Evolutionary conservation across 83 land plant genomes (phyloP).

Genomic region (Thuja plicata): DNA sequence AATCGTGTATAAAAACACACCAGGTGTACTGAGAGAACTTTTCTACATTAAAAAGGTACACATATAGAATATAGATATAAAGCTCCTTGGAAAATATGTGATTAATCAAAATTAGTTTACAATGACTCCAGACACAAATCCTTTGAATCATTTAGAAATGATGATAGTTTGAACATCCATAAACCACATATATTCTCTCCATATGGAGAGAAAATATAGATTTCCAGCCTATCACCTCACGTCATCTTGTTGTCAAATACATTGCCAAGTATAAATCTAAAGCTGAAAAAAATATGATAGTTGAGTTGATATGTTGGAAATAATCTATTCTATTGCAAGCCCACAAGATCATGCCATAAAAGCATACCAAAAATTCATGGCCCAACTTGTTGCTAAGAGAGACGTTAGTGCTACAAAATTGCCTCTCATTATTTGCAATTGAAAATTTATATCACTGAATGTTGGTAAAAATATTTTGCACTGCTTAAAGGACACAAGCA

Average conservation of each 20-base stretch:
- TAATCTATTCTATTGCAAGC: accelerated
- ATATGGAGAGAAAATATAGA: not conserved
- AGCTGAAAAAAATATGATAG: not conserved
- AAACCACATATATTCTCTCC: not conserved
- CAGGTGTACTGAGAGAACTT: too few species aligned
- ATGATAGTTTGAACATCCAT: not conserved
- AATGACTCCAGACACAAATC: not conserved
- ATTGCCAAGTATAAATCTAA: not conserved
- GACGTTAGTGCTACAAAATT: too few species aligned
- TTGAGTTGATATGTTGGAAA: not conserved
- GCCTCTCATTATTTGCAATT: too few species aligned
- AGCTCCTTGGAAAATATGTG: not conserved
- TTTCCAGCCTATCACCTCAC: not conserved
- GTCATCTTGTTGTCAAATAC: not conserved
- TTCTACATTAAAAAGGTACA: too few species aligned
- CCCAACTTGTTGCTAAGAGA: too few species aligned
- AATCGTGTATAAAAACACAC: too few species aligned
- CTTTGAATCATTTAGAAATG: not conserved
- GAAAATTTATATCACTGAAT: too few species aligned
- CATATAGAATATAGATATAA: not conserved
- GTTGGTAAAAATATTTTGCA: too few species aligned
- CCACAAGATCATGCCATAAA: not conserved
- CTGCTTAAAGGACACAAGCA: too few species aligned
- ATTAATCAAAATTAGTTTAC: not conserved
- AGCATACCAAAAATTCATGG: not conserved